phyloP scores from a whole-genome alignment of 164 flowering plant genomes.

The Dillenia turbinata region DNA sequence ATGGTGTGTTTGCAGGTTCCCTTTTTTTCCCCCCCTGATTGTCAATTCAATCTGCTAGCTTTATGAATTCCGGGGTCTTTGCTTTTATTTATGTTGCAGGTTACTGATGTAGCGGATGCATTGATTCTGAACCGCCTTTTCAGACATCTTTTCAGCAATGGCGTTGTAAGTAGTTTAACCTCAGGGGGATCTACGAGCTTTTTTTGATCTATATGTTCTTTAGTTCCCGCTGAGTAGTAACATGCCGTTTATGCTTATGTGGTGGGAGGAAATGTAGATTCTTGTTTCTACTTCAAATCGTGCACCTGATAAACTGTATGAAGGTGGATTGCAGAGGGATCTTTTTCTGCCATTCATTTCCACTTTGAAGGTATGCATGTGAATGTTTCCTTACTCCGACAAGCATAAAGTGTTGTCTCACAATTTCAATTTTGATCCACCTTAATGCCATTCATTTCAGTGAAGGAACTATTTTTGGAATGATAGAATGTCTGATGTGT shows the following conservation, averaged over 20 bases:
- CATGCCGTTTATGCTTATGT: slow-evolving; percentile 5
- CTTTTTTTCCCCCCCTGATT: slow-evolving; percentile 4
- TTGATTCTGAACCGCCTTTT: slow-evolving; percentile 89
- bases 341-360: slow-evolving; percentile 95
- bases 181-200: no score
- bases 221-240: neutral
- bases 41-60: slow-evolving; percentile 7
- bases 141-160: slow-evolving; percentile 74
- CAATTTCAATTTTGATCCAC: no score
- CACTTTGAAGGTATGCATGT: slow-evolving; percentile 65
- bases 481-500: no score
- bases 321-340: slow-evolving; percentile 96
- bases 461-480: no score
- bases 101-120: slow-evolving; percentile 99
- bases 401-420: no score
- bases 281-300: slow-evolving; percentile 98
- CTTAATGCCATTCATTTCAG: no score
- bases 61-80: neutral
- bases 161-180: slow-evolving; percentile 54
- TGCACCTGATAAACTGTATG: slow-evolving; percentile 94
- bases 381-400: neutral
- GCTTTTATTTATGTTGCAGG: slow-evolving; percentile 34
- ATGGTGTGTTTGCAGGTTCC: slow-evolving; percentile 51
- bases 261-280: slow-evolving; percentile 46
- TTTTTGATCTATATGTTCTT: neutral